Evolutionary conservation across 352 stramenopile genomes (phyloP), one percentile per base, ranked within the genome.

Genomic region (Thraustochytrium striatum): DNA sequence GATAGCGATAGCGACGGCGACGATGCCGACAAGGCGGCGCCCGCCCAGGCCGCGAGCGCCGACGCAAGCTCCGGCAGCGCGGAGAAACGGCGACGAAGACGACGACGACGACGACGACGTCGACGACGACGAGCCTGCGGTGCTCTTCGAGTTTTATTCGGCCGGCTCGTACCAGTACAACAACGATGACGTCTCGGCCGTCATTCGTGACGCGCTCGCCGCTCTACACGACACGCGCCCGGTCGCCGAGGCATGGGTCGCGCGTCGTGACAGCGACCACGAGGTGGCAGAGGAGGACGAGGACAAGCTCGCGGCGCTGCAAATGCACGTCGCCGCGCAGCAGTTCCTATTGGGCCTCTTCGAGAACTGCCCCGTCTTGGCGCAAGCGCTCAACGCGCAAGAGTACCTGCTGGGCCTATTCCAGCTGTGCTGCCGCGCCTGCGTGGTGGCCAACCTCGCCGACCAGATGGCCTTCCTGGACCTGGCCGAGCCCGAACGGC

Each of bases 101-200:
- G n/a, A n/a, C n/a, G n/a, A n/a, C n/a, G n/a, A n/a, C n/a, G n/a
- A n/a, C n/a, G n/a, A n/a, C n/a, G n/a, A n/a, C n/a, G n/a, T n/a
- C n/a, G n/a, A n/a, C n/a, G n/a, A n/a, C n/a, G n/a, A n/a, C n/a
- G n/a, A n/a, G n/a, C n/a, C n/a, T n/a, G n/a, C n/a, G n/a, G n/a
- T n/a, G n/a, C n/a, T n/a, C n/a, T n/a, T n/a, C n/a, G n/a, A n/a
- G n/a, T n/a, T n/a, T n/a, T n/a, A n/a, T n/a, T n/a, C n/a, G n/a
- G n/a, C n/a, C 41, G 65, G 65, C 19, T 75, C 65, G 11, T 75
- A 70, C 30, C 25, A 72, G 19, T 75, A 65, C 38, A 75, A 75
- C 50, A 75, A 36, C 5, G 65, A 75, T 16, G 65, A 75, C 32
- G 65, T 36, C 0, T 36, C 65, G 19, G 43, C 65, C 28, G 52